These are phyloP conservation scores for Coleophoma crateriformis DNA, from an alignment of 2,329 filamentous ascomycete genomes.

Conservation along the genomic window DNA sequence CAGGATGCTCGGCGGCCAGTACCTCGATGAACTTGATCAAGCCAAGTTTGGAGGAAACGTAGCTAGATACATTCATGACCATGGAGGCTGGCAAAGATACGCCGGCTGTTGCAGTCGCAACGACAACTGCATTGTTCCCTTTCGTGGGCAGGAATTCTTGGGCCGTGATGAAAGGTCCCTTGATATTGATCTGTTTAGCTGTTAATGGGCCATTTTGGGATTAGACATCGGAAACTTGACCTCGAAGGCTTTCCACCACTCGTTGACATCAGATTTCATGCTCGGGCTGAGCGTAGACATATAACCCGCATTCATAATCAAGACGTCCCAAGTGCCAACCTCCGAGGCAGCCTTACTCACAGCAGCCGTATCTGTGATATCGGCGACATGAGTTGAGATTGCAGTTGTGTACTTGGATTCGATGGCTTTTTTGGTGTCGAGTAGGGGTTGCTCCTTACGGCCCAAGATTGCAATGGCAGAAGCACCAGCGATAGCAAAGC, in stretches of 20 bases:
- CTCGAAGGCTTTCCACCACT: neutral
- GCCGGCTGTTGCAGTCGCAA: no score
- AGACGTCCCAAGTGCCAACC: conserved; percentile 15
- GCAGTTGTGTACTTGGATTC: neutral
- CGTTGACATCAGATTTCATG: neutral
- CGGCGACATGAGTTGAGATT: neutral
- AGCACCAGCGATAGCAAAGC: neutral
- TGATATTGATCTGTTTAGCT: neutral
- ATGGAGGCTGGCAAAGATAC: neutral
- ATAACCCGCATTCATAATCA: neutral
- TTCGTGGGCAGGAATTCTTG: neutral
- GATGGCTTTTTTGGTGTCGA: neutral
- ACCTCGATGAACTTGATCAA: neutral
- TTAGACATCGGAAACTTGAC: neutral
- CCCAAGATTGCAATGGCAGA: neutral
- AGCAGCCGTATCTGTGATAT: neutral
- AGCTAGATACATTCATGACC: neutral
- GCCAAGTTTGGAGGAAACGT: neutral
- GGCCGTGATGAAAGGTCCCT: neutral
- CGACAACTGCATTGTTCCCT: no score
- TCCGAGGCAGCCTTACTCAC: conserved; percentile 18
- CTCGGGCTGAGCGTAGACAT: neutral
- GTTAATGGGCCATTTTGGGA: no score
- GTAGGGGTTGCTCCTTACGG: neutral
- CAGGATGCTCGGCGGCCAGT: neutral